Evolutionary conservation across 2,329 filamentous ascomycete species (phyloP), one percentile per base, ranked within the genome.

Genomic region (Acephala macrosclerotiorum): DNA sequence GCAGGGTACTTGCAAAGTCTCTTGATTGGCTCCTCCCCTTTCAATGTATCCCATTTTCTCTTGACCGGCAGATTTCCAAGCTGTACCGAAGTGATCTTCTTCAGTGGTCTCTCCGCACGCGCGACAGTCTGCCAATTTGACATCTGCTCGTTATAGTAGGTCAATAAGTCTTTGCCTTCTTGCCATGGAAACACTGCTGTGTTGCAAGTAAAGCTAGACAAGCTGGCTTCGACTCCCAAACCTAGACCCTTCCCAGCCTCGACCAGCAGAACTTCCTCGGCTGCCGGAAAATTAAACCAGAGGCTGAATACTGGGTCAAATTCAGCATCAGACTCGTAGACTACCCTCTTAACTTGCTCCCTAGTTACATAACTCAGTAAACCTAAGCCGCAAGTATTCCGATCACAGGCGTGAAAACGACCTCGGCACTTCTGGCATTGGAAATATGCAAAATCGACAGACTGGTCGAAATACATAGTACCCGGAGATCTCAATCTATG

Each of bases 391-490:
- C 59, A 61, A 9, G 1, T 2, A 6, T n/a, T 3, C 2, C 9
- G 12, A 3, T 29, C 16, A 5, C 35, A 20, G 5, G 16, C 11
- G 16, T 36, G 12, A 18, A 26, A 16, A 14, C 33, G 25, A 22
- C 14, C 59, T 1, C 22, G 47, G 36, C 61, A 63, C 0, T 42
- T 22, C 1, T 16, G 7, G 56, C 61, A 63, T 35, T 38, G 20
- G 5, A 42, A 1, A 18, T 64, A 55, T 16, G 58, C 22, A 7
- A 33, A 45, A 35, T 64, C 61, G 2, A 18, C 29, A 11, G 20
- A 29, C 9, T 22, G 20, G 56, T 64, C 61, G 22, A 64, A 60
- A 18, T 60, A 64, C 5, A 63, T 36, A 11, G 40, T 22, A 35
- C 8, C 16, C 20, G 16, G 1, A 26, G 5, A 0, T 7, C 18